Percentiles rank a stretch among this genome's conserved stretches.
These are phyloP conservation scores for Mallotus nudiflorus DNA, from an alignment of 345 rosid genomes.

Conservation along the genomic window DNA sequence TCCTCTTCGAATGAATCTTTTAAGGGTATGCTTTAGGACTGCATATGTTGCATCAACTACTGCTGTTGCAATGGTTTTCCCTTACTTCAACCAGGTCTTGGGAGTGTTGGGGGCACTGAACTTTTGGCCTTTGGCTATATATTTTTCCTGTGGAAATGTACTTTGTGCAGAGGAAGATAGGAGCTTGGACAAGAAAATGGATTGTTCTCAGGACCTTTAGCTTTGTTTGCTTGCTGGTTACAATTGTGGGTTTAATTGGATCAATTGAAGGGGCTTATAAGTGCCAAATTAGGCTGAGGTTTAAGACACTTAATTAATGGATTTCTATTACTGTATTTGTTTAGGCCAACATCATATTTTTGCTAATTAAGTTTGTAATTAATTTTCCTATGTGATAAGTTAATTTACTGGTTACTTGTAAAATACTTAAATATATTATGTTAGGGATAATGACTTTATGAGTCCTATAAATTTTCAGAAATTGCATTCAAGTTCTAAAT, in stretches of 20 bases:
- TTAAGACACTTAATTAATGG: too few species aligned
- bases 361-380: too few species aligned
- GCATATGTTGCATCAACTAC: slow-evolving; percentile 46
- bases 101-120: slow-evolving; percentile 62
- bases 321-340: too few species aligned
- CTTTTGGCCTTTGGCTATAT: slow-evolving; percentile 66
- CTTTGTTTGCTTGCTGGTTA: slow-evolving; percentile 42
- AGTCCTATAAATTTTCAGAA: too few species aligned
- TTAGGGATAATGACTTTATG: too few species aligned
- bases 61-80: slow-evolving; percentile 45
- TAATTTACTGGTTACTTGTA: too few species aligned
- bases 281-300: slow-evolving; percentile 43
- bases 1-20: slow-evolving; percentile 31
- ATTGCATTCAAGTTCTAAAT: too few species aligned
- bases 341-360: neutral
- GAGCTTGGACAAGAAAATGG: slow-evolving; percentile 54
- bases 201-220: slow-evolving; percentile 52
- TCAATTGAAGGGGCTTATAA: slow-evolving; percentile 45
- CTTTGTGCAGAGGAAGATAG: slow-evolving; percentile 48
- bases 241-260: slow-evolving; percentile 42
- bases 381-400: too few species aligned
- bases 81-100: slow-evolving; percentile 62
- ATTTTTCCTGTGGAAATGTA: slow-evolving; percentile 74
- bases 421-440: too few species aligned
- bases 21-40: slow-evolving; percentile 49